Conservation (phyloP, 768 basidiomycete species). For the Neoboletus subvelutipes region DNA sequence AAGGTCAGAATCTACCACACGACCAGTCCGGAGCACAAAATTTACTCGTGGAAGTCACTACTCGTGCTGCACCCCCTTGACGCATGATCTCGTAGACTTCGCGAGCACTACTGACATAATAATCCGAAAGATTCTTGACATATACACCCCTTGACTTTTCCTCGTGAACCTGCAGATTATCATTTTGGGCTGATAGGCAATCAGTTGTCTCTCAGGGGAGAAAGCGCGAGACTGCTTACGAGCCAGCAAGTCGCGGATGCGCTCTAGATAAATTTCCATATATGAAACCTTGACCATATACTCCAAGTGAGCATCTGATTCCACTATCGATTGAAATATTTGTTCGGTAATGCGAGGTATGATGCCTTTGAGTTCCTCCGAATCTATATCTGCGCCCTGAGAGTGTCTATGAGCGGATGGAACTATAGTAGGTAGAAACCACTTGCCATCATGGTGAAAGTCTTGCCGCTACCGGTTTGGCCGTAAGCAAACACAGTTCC, state of each 20-base stretch:
- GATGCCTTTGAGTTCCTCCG: slow-evolving; percentile 89
- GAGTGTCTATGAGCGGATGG: slow-evolving; percentile 4
- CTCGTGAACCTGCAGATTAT: slow-evolving; percentile 97
- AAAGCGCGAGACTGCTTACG: slow-evolving; percentile 55
- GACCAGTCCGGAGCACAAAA: slow-evolving; percentile 12
- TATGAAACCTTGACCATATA: slow-evolving; percentile 99
- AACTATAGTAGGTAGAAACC: slow-evolving; percentile 2
- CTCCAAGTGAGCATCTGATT: slow-evolving; percentile 92
- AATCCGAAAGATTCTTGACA: slow-evolving; percentile 95
- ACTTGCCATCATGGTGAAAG: slow-evolving; percentile 97
- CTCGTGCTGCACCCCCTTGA: slow-evolving; percentile 87
- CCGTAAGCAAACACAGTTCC: slow-evolving; percentile 98
- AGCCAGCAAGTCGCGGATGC: slow-evolving; percentile 90
- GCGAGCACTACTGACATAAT: slow-evolving; percentile 92
- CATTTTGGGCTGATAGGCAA: slow-evolving; percentile 75
- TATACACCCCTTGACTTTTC: slow-evolving; percentile 98
- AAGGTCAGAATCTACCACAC: slow-evolving; percentile 2
- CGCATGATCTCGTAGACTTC: slow-evolving; percentile 99
- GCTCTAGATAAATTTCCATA: slow-evolving; percentile 99
- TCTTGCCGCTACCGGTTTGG: slow-evolving; percentile 96
- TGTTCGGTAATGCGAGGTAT: slow-evolving; percentile 99
- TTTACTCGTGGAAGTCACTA: slow-evolving; percentile 92
- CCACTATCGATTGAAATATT: slow-evolving; percentile 96
- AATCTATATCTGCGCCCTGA: slow-evolving; percentile 97
- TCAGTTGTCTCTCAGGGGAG: slow-evolving; percentile 5